Evolutionary conservation across 2,329 filamentous ascomycete species (phyloP).

Genomic region (Apiospora aurea): DNA sequence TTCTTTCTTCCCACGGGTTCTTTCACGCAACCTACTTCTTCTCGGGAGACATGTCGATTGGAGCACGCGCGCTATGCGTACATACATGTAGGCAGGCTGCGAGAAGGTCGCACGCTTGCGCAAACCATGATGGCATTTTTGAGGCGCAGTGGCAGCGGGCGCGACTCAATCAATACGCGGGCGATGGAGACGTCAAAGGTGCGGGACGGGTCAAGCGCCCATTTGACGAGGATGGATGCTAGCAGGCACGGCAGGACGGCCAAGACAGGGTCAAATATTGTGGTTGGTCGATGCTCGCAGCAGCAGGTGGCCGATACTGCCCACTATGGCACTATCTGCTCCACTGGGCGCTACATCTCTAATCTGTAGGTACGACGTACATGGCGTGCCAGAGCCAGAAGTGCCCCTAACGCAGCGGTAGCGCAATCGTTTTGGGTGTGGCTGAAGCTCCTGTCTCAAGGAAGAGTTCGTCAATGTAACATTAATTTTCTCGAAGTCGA

Average conservation of each 20-base stretch:
- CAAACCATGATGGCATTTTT: slow-evolving; percentile 12
- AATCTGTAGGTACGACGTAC: too few relatives aligned
- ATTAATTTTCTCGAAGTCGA: neutral
- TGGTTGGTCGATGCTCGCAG: slow-evolving; percentile 7
- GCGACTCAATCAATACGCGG: slow-evolving; percentile 2
- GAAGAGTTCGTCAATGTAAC: slow-evolving; percentile 20
- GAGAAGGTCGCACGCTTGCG: neutral
- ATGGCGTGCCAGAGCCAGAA: too few relatives aligned
- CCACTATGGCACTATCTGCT: neutral
- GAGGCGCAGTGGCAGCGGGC: slow-evolving; percentile 4
- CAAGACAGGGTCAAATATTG: neutral
- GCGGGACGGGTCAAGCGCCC: neutral
- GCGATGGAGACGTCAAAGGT: slow-evolving; percentile 1
- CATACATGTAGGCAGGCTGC: neutral
- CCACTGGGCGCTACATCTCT: neutral
- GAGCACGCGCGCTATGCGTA: neutral
- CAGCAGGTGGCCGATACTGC: neutral
- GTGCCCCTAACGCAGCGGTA: neutral
- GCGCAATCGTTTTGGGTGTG: slow-evolving; percentile 11
- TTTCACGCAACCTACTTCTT: neutral
- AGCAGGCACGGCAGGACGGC: neutral
- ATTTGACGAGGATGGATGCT: neutral
- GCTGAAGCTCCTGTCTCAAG: slow-evolving; percentile 11
- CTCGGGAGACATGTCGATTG: neutral
- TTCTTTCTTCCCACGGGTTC: neutral